Conservation (phyloP, 202 grass and related monocot species). For the Panicum hallii region DNA sequence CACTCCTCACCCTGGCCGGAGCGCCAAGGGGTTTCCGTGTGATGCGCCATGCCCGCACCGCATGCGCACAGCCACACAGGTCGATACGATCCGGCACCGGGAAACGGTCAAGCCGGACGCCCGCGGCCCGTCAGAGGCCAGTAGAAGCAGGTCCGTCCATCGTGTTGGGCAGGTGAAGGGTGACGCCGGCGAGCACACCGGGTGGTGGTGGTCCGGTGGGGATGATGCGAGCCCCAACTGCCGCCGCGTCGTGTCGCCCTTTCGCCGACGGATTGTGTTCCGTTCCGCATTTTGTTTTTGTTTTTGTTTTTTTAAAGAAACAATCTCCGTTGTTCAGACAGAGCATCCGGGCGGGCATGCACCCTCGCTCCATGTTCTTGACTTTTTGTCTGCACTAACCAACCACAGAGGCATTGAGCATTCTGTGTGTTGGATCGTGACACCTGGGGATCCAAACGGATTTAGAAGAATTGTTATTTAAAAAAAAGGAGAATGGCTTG, state of each 20-base stretch:
- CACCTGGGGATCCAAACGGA: no score
- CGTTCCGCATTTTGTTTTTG: neutral
- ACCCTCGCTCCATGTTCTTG: no score
- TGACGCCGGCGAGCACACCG: slow-evolving; percentile 14
- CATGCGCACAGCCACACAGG: neutral
- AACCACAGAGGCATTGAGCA: no score
- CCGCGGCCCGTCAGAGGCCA: neutral
- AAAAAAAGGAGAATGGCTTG: no score
- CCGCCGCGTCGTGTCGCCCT: slow-evolving; percentile 4
- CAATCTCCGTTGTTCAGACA: neutral
- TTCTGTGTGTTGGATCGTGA: no score
- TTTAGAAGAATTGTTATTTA: no score
- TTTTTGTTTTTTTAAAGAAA: no score
- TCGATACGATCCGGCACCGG: neutral
- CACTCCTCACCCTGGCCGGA: no score
- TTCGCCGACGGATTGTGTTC: neutral
- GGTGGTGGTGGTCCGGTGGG: slow-evolving; percentile 12
- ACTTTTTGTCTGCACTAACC: no score
- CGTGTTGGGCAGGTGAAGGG: neutral
- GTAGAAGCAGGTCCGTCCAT: neutral
- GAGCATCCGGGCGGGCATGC: no score
- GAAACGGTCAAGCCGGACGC: slow-evolving; percentile 13
- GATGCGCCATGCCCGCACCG: no score
- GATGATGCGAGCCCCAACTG: slow-evolving; percentile 47
- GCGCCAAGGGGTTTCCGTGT: no score